Base-by-base conservation (phyloP, 768 basidiomycete genomes). In the Tylopilus subfusipes region DNA sequence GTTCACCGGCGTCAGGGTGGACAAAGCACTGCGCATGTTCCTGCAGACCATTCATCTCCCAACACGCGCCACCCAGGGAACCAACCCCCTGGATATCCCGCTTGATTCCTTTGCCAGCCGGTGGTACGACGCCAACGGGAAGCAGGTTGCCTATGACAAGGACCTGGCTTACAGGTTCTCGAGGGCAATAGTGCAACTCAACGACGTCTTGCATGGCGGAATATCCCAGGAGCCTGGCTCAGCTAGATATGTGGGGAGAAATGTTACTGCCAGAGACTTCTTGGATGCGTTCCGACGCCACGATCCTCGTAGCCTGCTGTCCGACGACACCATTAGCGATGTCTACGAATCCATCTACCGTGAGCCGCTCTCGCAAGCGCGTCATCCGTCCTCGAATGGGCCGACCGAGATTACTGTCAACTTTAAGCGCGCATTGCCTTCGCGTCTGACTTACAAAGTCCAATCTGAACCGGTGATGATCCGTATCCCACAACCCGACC, bases 81-180 rank as follows among this genome's bases (percentile, higher is more conserved):
- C 48, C 30, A 58, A 22, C 21, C 64, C 71, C 12, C 60, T 84
- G 36, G 78, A 83, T 54, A 78, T 85, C 60, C 75, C 97, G 2
- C 77, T 98, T 29, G 85, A 90, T 62, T 82, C 86, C 11, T 93
- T 99, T 66, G 89, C 93, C 14, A 79, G 82, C 60, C 82, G 90
- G 27, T 98, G 94, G 90, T 90, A 91, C 63, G 90, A 93, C 56
- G 88, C 90, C 19, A 98, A 99, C 65, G 81, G 84, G 7, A 77
- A 79, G 45, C 78, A 82, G 24, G 84, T 93, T 24, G 81, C 87
- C 3, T 95, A 86, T 64, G 89, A 93, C 73, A 88, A 83, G 70
- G 90, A 93, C 63, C 76, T 91, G 57, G 86, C 90, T 14, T 75
- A 81, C 59, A 83, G 83, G 45, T 82, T 96, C 43, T 86, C 90